Evolutionary conservation across 768 basidiomycete genomes (phyloP).

Genomic region (Rhodotorula toruloides): DNA sequence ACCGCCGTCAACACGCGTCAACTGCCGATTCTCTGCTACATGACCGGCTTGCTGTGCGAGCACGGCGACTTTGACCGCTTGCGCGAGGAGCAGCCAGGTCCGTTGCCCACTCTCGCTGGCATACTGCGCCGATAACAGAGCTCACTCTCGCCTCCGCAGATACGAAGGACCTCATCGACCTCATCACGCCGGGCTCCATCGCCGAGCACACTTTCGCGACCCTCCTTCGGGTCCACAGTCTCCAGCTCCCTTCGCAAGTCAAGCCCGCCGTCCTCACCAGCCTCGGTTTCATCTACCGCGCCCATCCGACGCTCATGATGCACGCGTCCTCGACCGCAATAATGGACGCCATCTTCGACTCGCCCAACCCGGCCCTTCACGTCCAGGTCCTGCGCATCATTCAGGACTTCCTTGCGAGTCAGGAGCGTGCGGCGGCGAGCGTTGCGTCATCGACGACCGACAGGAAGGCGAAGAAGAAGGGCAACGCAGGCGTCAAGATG

Average conservation of each 20-base stretch:
- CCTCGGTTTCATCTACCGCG: constrained; percentile 84
- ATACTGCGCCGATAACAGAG: no score
- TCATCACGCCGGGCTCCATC: constrained; percentile 57
- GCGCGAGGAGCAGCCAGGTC: constrained; percentile 45
- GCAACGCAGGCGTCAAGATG: constrained; percentile 62
- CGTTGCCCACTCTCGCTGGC: not conserved
- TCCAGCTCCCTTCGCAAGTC: constrained; percentile 57
- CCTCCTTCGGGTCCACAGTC: constrained; percentile 67
- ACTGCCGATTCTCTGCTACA: constrained; percentile 63
- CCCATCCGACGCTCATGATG: constrained; percentile 86
- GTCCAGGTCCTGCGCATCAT: constrained; percentile 76
- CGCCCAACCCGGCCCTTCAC: constrained; percentile 64
- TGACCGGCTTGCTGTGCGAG: constrained; percentile 77
- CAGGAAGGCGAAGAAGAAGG: constrained; percentile 43
- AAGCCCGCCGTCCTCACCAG: constrained; percentile 75
- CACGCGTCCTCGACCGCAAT: constrained; percentile 68
- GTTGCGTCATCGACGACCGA: no score
- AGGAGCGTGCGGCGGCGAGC: not conserved
- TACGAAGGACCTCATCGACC: constrained; percentile 6
- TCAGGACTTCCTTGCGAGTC: constrained; percentile 69
- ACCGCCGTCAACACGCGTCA: constrained; percentile 35
- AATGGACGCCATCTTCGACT: constrained; percentile 83
- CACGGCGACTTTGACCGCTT: constrained; percentile 81
- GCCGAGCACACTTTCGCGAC: constrained; percentile 75
- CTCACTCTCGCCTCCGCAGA: constrained; percentile 1